A percentile compares a stretch with the other conserved stretches of the same genome.
These are phyloP conservation scores for Physcomitrium patens DNA, from an alignment of 225 moss, liverwort and hornwort genomes.

Conservation along the genomic window DNA sequence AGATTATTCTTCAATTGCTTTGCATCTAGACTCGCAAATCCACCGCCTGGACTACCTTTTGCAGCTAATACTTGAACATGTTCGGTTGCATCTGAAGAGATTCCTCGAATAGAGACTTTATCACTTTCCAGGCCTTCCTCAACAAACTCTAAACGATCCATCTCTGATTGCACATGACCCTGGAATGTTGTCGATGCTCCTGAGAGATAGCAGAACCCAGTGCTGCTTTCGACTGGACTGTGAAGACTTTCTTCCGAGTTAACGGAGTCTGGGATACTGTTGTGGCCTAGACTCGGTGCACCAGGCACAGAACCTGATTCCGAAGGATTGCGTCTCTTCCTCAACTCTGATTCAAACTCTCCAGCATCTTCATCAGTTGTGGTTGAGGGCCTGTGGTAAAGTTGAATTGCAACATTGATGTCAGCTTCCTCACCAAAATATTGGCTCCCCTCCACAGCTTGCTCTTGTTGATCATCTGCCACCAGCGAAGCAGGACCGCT, in stretches of 20 bases:
- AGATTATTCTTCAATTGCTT: constrained; percentile 8
- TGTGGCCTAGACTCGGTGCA: constrained; percentile 28
- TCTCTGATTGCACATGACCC: not conserved
- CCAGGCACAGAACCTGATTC: constrained; percentile 31
- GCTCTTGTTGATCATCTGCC: not conserved
- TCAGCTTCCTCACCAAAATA: not conserved
- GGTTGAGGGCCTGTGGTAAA: not conserved
- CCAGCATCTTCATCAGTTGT: not conserved
- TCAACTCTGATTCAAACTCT: constrained; percentile 4
- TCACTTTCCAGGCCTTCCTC: not conserved
- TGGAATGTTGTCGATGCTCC: not conserved
- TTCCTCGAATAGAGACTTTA: not conserved
- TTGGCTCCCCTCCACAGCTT: not conserved
- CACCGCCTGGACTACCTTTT: not conserved
- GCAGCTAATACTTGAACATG: constrained; percentile 7
- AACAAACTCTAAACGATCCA: not conserved
- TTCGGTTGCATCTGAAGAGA: not conserved
- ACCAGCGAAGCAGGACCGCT: not conserved
- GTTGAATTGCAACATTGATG: not conserved
- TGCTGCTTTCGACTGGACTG: not conserved
- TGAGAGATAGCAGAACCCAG: not conserved
- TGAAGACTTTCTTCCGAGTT: not conserved
- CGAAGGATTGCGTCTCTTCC: constrained; percentile 26
- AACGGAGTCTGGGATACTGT: constrained; percentile 12
- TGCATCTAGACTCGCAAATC: not conserved